Percentiles rank a stretch among this genome's conserved stretches.
phyloP scores from a whole-genome alignment of 768 basidiomycete species.

The Mycena crocata region DNA sequence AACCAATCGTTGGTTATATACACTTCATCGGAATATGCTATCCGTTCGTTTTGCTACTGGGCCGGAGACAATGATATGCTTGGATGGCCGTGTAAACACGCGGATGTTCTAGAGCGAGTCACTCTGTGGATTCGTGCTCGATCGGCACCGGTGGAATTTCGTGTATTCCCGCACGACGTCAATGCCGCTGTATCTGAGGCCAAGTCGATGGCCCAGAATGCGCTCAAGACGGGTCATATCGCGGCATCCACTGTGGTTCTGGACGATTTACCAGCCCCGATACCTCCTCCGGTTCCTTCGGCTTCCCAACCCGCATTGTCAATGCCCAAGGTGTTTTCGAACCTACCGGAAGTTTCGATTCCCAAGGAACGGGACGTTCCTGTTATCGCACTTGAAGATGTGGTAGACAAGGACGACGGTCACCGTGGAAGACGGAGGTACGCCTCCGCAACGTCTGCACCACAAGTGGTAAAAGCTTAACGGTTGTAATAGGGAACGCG shows the following conservation, averaged over 20 bases:
- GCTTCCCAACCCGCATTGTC: too few species aligned
- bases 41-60: neutral
- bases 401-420: too few species aligned
- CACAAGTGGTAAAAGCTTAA: too few species aligned
- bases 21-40: neutral
- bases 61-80: neutral
- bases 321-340: too few species aligned
- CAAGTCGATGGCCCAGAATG: neutral
- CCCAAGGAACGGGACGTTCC: too few species aligned
- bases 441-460: too few species aligned
- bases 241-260: neutral
- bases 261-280: neutral
- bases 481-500: neutral
- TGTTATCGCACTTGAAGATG: too few species aligned
- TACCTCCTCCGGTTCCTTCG: too few species aligned
- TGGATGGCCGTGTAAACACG: neutral
- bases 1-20: neutral
- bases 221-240: neutral
- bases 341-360: too few species aligned
- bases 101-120: neutral
- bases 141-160: neutral
- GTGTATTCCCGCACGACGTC: neutral
- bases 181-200: neutral
- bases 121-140: neutral
- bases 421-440: too few species aligned